Percentiles rank a stretch among this genome's conserved stretches.
phyloP scores from a whole-genome alignment of 2,329 filamentous ascomycete species.

The Cadophora gregata region DNA sequence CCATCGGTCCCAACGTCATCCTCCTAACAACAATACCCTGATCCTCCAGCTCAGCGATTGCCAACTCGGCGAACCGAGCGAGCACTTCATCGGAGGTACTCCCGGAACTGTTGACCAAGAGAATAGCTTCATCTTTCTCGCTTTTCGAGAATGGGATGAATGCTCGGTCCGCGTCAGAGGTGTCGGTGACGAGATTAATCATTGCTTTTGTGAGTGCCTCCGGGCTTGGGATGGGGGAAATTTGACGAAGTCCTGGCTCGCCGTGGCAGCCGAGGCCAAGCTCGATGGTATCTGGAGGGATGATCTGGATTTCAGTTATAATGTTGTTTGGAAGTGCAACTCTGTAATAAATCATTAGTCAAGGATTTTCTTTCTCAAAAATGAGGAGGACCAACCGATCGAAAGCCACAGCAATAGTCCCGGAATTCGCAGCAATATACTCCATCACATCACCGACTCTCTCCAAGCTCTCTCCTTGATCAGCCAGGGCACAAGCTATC shows the following conservation, averaged over 20 bases:
- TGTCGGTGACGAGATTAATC: slow-evolving; percentile 36
- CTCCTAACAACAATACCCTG: slow-evolving; percentile 32
- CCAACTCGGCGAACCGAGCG: slow-evolving; percentile 38
- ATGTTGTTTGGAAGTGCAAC: slow-evolving; percentile 39
- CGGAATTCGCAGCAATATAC: slow-evolving; percentile 43
- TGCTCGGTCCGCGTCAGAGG: slow-evolving; percentile 33
- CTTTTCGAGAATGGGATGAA: slow-evolving; percentile 36
- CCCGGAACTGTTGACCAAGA: slow-evolving; percentile 37
- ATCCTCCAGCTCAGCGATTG: slow-evolving; percentile 35
- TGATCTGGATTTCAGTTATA: slow-evolving; percentile 36
- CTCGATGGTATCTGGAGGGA: slow-evolving; percentile 44
- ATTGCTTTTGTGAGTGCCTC: slow-evolving; percentile 36
- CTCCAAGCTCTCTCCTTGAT: slow-evolving; percentile 34
- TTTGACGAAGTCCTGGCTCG: slow-evolving; percentile 48
- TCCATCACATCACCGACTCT: slow-evolving; percentile 37
- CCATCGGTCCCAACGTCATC: slow-evolving; percentile 38
- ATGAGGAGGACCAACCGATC: slow-evolving; percentile 49
- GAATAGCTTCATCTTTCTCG: slow-evolving; percentile 34
- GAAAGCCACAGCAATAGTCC: slow-evolving; percentile 56
- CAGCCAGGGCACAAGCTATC: slow-evolving; percentile 42
- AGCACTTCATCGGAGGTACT: slow-evolving; percentile 40
- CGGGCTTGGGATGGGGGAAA: slow-evolving; percentile 36
- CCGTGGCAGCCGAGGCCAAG: slow-evolving; percentile 58
- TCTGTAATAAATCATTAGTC: slow-evolving; percentile 22
- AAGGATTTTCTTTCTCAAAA: background rate